These are phyloP conservation scores for Vitis rotundifolia DNA, from an alignment of 164 flowering plant genomes.

Conservation along the genomic window DNA sequence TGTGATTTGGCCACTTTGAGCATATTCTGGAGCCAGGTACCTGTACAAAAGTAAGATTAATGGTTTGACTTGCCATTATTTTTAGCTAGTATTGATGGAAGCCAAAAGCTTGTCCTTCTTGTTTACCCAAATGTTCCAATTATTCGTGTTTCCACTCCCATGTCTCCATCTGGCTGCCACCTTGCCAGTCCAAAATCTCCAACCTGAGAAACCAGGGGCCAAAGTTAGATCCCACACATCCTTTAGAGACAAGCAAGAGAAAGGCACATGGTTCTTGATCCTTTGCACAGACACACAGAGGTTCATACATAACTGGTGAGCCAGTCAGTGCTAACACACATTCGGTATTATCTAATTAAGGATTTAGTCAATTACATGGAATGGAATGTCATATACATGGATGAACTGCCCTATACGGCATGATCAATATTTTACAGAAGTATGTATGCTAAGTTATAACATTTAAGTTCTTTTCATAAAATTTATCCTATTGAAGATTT, in stretches of 20 bases:
- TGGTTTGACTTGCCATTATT: neutral
- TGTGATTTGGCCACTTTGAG: conserved; percentile 90
- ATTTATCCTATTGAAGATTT: too few relatives aligned
- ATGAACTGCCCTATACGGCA: too few relatives aligned
- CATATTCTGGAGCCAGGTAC: conserved; percentile 96
- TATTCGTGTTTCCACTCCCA: conserved; percentile 77
- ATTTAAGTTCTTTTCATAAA: too few relatives aligned
- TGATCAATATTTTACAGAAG: too few relatives aligned
- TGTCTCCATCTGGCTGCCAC: conserved; percentile 92
- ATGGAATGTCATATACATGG: too few relatives aligned
- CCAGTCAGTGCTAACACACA: too few relatives aligned
- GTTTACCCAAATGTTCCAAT: conserved; percentile 93
- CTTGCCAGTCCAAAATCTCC: conserved; percentile 98
- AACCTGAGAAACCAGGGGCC: conserved; percentile 45
- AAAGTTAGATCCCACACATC: conserved; percentile 1
- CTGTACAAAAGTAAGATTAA: conserved; percentile 27
- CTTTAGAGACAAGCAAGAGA: neutral
- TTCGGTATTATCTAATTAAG: too few relatives aligned
- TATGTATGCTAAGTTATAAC: too few relatives aligned
- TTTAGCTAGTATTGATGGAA: neutral
- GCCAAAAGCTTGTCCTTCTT: neutral
- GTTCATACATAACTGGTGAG: too few relatives aligned
- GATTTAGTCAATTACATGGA: too few relatives aligned
- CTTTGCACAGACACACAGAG: neutral
- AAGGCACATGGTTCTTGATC: neutral